Percentiles rank a stretch among this genome's conserved stretches.
phyloP scores from a whole-genome alignment of 2,329 filamentous ascomycete species.

The Phaeoacremonium minimum region DNA sequence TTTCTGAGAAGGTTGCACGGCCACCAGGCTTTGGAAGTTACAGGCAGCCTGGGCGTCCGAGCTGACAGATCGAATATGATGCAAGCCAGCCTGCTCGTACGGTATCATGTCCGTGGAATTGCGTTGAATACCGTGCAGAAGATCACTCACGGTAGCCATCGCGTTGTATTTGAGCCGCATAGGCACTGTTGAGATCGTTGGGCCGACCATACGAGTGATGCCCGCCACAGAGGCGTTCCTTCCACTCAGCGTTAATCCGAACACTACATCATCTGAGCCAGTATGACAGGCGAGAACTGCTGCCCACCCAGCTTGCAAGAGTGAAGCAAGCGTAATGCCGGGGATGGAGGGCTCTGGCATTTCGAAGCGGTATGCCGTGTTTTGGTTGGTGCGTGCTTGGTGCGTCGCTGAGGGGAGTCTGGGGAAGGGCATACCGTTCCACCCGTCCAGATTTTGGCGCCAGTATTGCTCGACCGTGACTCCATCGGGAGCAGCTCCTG shows the following conservation, averaged over 20 bases:
- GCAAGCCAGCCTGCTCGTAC: conserved; percentile 60
- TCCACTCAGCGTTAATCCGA: conserved; percentile 1
- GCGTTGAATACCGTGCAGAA: conserved; percentile 50
- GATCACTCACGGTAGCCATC: no score
- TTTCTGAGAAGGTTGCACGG: neutral
- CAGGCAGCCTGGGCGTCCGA: conserved; percentile 4
- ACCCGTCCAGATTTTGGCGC: conserved; percentile 36
- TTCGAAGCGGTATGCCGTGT: conserved; percentile 9
- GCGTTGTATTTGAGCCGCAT: no score
- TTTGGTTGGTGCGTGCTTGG: conserved; percentile 15
- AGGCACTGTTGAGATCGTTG: conserved; percentile 54
- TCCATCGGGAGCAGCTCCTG: conserved; percentile 32
- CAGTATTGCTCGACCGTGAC: conserved; percentile 38
- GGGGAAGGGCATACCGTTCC: conserved; percentile 43
- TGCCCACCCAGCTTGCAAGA: no score
- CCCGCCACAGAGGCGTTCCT: conserved; percentile 5
- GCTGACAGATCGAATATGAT: conserved; percentile 38
- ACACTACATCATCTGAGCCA: conserved; percentile 1
- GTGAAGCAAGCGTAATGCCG: no score
- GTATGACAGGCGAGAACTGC: no score
- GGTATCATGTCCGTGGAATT: conserved; percentile 54
- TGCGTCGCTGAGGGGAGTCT: conserved; percentile 30
- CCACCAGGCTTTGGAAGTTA: conserved; percentile 26
- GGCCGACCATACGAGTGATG: conserved; percentile 3
- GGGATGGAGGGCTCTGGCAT: no score